Evolutionary conservation across 768 basidiomycete genomes (phyloP).

Genomic region (Collybiopsis confluens): DNA sequence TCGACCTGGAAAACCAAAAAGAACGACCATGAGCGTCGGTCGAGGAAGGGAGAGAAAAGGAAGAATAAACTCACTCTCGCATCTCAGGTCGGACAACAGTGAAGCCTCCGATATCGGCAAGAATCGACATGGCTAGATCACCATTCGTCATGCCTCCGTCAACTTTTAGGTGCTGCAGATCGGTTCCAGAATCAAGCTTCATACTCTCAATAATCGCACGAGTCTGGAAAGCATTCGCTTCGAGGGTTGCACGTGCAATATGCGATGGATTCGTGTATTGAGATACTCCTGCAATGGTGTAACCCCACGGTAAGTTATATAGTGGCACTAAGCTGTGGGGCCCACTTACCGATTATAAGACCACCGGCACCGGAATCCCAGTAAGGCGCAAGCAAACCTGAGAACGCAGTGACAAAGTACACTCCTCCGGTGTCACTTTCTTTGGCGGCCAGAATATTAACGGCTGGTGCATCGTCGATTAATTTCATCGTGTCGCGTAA

Average conservation of each 20-base stretch:
- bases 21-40: background rate
- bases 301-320: too few species aligned
- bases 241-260: slow-evolving; percentile 91
- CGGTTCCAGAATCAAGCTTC: slow-evolving; percentile 79
- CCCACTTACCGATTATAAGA: slow-evolving; percentile 63
- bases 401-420: slow-evolving; percentile 97
- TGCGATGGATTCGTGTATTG: slow-evolving; percentile 90
- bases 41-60: background rate
- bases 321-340: background rate
- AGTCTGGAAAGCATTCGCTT: slow-evolving; percentile 96
- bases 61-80: slow-evolving; percentile 70
- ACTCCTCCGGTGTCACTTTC: slow-evolving; percentile 82
- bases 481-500: slow-evolving; percentile 86
- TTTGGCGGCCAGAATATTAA: slow-evolving; percentile 78
- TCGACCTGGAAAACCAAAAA: slow-evolving; percentile 77
- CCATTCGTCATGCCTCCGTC: slow-evolving; percentile 99
- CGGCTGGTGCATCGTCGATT: slow-evolving; percentile 75
- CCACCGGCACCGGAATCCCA: slow-evolving; percentile 95
- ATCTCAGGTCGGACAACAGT: slow-evolving; percentile 90
- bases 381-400: slow-evolving; percentile 92
- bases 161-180: slow-evolving; percentile 84
- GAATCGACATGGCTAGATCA: slow-evolving; percentile 79
- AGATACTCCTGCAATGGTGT: slow-evolving; percentile 50
- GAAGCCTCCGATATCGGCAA: slow-evolving; percentile 90
- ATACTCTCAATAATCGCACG: slow-evolving; percentile 94